Percentiles rank a stretch among this genome's conserved stretches.
These are phyloP conservation scores for Papiliotrema terrestris DNA, from an alignment of 1,284 basidiomycete genomes.

Conservation along the genomic window DNA sequence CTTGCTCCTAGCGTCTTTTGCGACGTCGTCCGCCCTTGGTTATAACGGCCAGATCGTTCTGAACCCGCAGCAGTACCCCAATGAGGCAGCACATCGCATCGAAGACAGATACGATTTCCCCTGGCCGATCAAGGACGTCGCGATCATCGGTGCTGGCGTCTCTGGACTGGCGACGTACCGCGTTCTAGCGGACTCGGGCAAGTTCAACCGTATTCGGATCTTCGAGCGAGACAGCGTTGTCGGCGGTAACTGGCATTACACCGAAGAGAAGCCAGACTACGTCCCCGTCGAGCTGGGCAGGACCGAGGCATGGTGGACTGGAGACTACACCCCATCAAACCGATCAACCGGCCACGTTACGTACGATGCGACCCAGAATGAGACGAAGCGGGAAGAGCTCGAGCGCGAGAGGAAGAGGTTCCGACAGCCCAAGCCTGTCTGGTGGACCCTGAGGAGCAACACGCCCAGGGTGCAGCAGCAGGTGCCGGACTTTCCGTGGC, in stretches of 20 bases:
- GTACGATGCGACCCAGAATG: not conserved
- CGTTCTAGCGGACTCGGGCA: not conserved
- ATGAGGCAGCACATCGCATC: too few species aligned
- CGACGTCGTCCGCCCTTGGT: too few species aligned
- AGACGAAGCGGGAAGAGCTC: not conserved
- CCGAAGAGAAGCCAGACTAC: constrained; percentile 7
- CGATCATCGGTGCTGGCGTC: constrained; percentile 14
- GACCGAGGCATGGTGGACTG: constrained; percentile 12
- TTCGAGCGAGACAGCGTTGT: constrained; percentile 11
- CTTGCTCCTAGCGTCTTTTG: too few species aligned
- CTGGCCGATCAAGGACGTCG: constrained; percentile 15
- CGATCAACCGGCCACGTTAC: not conserved
- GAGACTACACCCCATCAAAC: constrained; percentile 5
- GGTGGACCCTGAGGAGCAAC: constrained; percentile 11
- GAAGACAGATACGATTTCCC: constrained; percentile 51
- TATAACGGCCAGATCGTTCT: too few species aligned
- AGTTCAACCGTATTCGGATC: constrained; percentile 9
- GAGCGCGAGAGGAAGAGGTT: constrained; percentile 4
- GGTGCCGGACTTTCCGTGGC: constrained; percentile 14
- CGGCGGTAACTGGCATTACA: constrained; percentile 18
- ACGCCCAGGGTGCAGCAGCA: constrained; percentile 13
- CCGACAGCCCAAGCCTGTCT: constrained; percentile 14
- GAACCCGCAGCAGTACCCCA: too few species aligned
- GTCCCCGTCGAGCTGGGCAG: constrained; percentile 5
- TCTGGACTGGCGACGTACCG: constrained; percentile 11